Evolutionary conservation across 768 basidiomycete species (phyloP), one percentile per base, ranked within the genome.

Genomic region (Psilocybe subaeruginosa): DNA sequence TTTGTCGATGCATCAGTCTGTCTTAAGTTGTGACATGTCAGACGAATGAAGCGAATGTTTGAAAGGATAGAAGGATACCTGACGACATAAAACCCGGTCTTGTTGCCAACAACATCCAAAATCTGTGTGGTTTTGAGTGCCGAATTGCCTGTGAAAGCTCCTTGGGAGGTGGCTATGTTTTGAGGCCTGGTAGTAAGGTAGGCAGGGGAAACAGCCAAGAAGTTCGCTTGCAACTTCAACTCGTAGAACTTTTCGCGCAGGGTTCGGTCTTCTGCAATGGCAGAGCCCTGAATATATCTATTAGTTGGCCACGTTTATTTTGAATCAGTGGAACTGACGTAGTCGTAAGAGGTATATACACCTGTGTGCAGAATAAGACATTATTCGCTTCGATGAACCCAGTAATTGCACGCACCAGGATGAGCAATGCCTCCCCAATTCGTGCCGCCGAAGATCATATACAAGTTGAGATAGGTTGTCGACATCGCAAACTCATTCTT

Each of bases 201-300:
- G 4, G 82, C 80, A 4, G 81, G 81, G 46, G 80, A 82, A 33
- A 80, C 82, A 2, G 77, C 76, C 49, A 83, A 70, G 73, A 84
- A 83, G 66, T 80, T 78, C 37, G 82, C 79, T 66, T 83, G 80
- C 16, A 83, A 66, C 65, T 84, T 84, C 53, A 83, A 69, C 60
- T 84, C 82, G 54, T 83, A 83, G 67, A 78, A 82, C 64, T 84
- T 84, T 62, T 84, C 82, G 27, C 82, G 77, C 23, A 84, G 74
- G 2, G 80, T 80, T 39, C 82, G 74, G 57, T 83, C 82, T 71
- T 83, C 82, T 8, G 81, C 78, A 47, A 84, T 82, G 3, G 81
- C 80, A 3, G 80, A 72, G 5, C 82, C 82, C 82, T 82, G 45
- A 43, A 51, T 35, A 46, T 41, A 29, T 64, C n/a, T 59, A 8